Evolutionary conservation across 345 rosid genomes (phyloP).

Genomic region (Populus pruinosa): DNA sequence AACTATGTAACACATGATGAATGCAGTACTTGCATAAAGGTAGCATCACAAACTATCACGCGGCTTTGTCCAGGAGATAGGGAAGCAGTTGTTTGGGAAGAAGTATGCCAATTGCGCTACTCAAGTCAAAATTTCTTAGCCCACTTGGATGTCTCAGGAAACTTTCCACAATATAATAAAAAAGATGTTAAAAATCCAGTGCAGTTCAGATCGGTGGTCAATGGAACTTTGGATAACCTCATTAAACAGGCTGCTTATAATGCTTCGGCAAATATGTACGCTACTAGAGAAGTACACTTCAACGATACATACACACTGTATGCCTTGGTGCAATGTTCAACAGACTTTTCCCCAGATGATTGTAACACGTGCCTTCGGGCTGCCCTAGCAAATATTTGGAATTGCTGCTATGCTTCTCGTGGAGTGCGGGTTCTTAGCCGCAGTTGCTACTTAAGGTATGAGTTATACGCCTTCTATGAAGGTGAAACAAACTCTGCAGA

Average conservation of each 20-base stretch:
- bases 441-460: slow-evolving; percentile 42
- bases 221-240: slow-evolving; percentile 24
- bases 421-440: slow-evolving; percentile 39
- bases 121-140: slow-evolving; percentile 25
- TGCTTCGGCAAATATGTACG: slow-evolving; percentile 13
- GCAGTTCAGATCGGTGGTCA: slow-evolving; percentile 17
- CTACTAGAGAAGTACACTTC: neutral
- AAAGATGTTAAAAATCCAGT: slow-evolving; percentile 21
- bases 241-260: slow-evolving; percentile 12
- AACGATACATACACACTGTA: slow-evolving; percentile 17
- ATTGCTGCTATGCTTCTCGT: slow-evolving; percentile 19
- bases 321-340: slow-evolving; percentile 36
- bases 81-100: slow-evolving; percentile 41
- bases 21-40: slow-evolving; percentile 20
- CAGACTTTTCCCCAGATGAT: slow-evolving; percentile 27
- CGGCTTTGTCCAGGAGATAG: slow-evolving; percentile 19
- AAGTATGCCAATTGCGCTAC: slow-evolving; percentile 35
- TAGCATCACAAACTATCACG: slow-evolving; percentile 20
- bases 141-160: slow-evolving; percentile 24
- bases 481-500: slow-evolving; percentile 14
- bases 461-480: slow-evolving; percentile 34
- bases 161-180: slow-evolving; percentile 10
- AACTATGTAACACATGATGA: slow-evolving; percentile 5
- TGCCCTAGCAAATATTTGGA: slow-evolving; percentile 23
- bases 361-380: slow-evolving; percentile 30